These are phyloP conservation scores for Candida peoriensis DNA, from an alignment of 805 yeast species.

Conservation along the genomic window DNA sequence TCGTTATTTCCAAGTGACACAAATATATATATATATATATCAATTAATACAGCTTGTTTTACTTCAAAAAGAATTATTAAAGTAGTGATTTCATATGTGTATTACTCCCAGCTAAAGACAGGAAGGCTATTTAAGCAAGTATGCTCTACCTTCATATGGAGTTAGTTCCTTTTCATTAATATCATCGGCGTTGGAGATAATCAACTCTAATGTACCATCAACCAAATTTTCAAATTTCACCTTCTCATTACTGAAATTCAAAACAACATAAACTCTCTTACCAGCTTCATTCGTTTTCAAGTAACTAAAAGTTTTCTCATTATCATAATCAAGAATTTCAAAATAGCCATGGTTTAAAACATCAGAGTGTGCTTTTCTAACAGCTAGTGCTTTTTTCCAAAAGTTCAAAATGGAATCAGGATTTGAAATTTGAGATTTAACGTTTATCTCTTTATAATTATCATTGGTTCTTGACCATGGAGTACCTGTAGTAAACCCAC, in stretches of 20 bases:
- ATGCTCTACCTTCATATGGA: slow-evolving; percentile 44
- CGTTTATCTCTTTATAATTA: slow-evolving; percentile 45
- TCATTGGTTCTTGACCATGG: slow-evolving; percentile 55
- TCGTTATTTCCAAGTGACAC: too few species aligned
- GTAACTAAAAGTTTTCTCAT: slow-evolving; percentile 37
- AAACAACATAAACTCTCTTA: slow-evolving; percentile 32
- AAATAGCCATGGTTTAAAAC: slow-evolving; percentile 42
- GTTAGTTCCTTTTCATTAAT: slow-evolving; percentile 24
- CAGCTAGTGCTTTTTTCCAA: slow-evolving; percentile 38
- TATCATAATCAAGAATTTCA: slow-evolving; percentile 38
- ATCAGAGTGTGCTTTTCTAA: slow-evolving; percentile 42
- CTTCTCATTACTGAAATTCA: slow-evolving; percentile 37
- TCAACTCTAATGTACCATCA: slow-evolving; percentile 26
- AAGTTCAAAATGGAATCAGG: slow-evolving; percentile 41
- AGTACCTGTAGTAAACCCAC: slow-evolving; percentile 42
- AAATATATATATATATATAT: too few species aligned
- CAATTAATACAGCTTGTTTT: too few species aligned
- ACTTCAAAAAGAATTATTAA: too few species aligned
- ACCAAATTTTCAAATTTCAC: slow-evolving; percentile 28
- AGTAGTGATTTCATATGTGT: neutral
- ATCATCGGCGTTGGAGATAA: slow-evolving; percentile 27
- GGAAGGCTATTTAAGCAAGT: slow-evolving; percentile 18
- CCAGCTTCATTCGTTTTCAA: slow-evolving; percentile 30
- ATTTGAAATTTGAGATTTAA: slow-evolving; percentile 39
- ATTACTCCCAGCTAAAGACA: too few species aligned